Percentiles rank a stretch among this genome's conserved stretches.
These are phyloP conservation scores for Naematelia encephala DNA, from an alignment of 768 basidiomycete genomes.

Conservation along the genomic window DNA sequence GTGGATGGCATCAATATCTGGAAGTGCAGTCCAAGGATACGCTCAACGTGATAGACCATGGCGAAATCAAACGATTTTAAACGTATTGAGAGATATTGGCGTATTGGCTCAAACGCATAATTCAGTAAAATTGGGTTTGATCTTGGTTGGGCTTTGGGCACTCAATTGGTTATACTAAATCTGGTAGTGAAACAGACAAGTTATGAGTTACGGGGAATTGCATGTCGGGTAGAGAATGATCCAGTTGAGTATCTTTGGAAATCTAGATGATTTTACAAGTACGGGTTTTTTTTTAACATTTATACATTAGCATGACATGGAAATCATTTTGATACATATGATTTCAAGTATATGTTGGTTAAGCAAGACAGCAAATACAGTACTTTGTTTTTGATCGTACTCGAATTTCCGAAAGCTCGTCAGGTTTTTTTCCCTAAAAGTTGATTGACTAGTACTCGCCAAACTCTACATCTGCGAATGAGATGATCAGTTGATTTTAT, in stretches of 20 bases:
- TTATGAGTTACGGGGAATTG: not conserved
- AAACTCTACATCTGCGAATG: constrained; percentile 49
- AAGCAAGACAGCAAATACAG: too few relatives aligned
- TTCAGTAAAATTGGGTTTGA: constrained; percentile 54
- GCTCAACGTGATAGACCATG: constrained; percentile 9
- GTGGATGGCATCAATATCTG: constrained; percentile 39
- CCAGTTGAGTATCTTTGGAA: too few relatives aligned
- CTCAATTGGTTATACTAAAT: constrained; percentile 59
- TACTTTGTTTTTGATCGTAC: too few relatives aligned
- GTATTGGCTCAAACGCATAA: constrained; percentile 53
- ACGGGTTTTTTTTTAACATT: too few relatives aligned
- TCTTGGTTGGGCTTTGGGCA: constrained; percentile 60
- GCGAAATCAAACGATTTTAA: constrained; percentile 54
- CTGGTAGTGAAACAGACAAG: not conserved
- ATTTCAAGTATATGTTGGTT: too few relatives aligned
- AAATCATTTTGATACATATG: too few relatives aligned
- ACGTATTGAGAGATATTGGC: constrained; percentile 51
- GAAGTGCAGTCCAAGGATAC: constrained; percentile 17
- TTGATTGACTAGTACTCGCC: constrained; percentile 50
- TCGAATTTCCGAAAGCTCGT: too few relatives aligned
- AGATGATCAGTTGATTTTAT: too few relatives aligned
- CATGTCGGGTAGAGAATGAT: too few relatives aligned
- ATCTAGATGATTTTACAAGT: too few relatives aligned
- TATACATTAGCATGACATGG: too few relatives aligned
- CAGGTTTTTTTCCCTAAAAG: too few relatives aligned